Evolutionary conservation across 805 yeast genomes (phyloP).

Genomic region (Wickerhamia fluorescens): DNA sequence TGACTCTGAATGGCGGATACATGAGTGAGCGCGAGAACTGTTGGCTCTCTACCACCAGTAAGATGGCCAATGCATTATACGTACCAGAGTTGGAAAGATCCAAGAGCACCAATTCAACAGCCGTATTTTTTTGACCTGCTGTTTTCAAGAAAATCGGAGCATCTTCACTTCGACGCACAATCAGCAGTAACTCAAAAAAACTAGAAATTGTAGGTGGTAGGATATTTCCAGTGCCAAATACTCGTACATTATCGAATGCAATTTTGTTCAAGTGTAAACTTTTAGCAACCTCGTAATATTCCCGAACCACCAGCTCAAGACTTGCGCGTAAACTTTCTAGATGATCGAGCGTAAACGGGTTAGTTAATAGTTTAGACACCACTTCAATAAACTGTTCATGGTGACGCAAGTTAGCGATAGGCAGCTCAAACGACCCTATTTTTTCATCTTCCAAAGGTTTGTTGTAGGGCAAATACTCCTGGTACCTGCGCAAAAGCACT

Average conservation of each 20-base stretch:
- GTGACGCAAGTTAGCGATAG: conserved; percentile 23
- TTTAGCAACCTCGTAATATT: too few species aligned
- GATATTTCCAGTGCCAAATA: conserved; percentile 16
- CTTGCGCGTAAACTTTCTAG: too few species aligned
- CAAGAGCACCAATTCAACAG: conserved; percentile 29
- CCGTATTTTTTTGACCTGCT: conserved; percentile 3
- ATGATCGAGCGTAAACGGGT: conserved; percentile 33
- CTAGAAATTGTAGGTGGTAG: conserved; percentile 23
- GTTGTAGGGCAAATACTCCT: conserved; percentile 1
- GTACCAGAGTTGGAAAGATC: conserved; percentile 15
- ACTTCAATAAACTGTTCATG: conserved; percentile 23
- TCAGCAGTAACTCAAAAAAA: conserved; percentile 29
- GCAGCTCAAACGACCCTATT: conserved; percentile 17
- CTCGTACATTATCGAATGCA: conserved; percentile 27
- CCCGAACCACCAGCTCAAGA: too few species aligned
- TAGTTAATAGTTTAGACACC: conserved; percentile 18
- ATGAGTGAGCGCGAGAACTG: conserved; percentile 23
- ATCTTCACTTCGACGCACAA: conserved; percentile 26
- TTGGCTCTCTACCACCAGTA: conserved; percentile 13
- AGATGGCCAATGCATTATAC: conserved; percentile 33
- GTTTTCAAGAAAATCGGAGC: conserved; percentile 13
- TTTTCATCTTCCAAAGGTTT: conserved; percentile 7
- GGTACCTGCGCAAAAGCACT: conserved; percentile 28
- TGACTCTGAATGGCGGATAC: conserved; percentile 37
- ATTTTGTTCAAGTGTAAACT: conserved; percentile 22